These are phyloP conservation scores for Laguncularia racemosa DNA, from an alignment of 345 rosid species.

Conservation along the genomic window DNA sequence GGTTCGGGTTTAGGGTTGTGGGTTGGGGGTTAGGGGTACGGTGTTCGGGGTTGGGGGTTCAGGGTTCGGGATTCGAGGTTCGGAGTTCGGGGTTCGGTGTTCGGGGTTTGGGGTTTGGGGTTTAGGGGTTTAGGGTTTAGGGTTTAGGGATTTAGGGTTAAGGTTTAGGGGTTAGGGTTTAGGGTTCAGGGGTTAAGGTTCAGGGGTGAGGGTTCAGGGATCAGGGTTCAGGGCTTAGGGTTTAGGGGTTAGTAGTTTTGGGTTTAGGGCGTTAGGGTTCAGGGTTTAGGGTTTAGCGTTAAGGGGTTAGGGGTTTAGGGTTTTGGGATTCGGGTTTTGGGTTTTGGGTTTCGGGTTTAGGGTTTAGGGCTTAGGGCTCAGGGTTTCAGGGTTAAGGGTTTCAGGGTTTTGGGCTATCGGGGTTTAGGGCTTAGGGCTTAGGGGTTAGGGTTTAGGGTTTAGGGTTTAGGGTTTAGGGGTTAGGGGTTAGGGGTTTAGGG, in stretches of 20 bases:
- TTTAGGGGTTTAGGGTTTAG: not conserved
- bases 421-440: conserved; percentile 2
- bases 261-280: not conserved
- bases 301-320: conserved; percentile 2
- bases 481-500: not conserved
- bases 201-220: not conserved
- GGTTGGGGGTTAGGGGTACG: too few species aligned
- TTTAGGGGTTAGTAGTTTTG: not conserved
- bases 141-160: not conserved
- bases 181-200: conserved; percentile 1
- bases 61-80: not conserved
- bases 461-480: not conserved
- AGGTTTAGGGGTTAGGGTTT: not conserved
- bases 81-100: not conserved
- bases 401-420: conserved; percentile 5
- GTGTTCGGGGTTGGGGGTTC: too few species aligned
- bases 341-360: conserved; percentile 4
- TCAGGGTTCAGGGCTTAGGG: not conserved
- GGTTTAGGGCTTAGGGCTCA: conserved; percentile 1
- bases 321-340: conserved; percentile 2
- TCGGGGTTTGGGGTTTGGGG: not conserved
- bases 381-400: conserved; percentile 7
- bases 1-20: not conserved
- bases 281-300: not conserved
- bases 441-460: conserved; percentile 4